Conservation (phyloP, 23 red algal genomes). For the Agarophyton chilense region DNA sequence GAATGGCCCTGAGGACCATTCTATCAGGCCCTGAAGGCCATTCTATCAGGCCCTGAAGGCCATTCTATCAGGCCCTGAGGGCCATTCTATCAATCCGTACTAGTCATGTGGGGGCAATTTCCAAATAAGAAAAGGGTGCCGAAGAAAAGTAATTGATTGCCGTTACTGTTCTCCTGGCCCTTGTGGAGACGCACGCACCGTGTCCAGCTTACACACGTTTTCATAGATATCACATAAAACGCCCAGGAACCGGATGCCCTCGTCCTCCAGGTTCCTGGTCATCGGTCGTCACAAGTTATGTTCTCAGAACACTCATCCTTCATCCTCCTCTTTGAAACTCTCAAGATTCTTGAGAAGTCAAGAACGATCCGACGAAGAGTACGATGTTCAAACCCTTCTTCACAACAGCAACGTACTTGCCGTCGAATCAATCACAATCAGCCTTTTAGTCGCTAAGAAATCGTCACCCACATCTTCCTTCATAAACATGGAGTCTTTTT, state of each 20-base stretch:
- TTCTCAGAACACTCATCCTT: neutral
- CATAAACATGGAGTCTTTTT: neutral
- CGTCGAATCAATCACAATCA: neutral
- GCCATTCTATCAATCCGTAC: no score
- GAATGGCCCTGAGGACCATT: no score
- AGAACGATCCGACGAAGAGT: neutral
- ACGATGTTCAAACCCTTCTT: slow-evolving; percentile 27
- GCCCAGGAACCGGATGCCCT: neutral
- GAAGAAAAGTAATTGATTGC: no score
- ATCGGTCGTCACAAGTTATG: slow-evolving; percentile 41
- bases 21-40: no score
- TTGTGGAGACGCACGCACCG: no score
- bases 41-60: no score
- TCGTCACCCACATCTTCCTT: neutral
- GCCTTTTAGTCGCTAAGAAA: slow-evolving; percentile 15
- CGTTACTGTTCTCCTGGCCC: no score
- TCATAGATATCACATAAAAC: no score
- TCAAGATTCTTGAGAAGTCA: slow-evolving; percentile 3
- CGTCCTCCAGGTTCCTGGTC: neutral
- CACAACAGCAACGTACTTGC: neutral
- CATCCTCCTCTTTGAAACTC: neutral
- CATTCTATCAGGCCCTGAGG: no score
- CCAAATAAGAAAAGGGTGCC: no score
- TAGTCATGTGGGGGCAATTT: no score
- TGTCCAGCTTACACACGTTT: no score